A percentile compares a stretch with the other conserved stretches of the same genome.
Evolutionary conservation across 148 eudicot genomes (phyloP).

Genomic region (Persicaria tinctoria): DNA sequence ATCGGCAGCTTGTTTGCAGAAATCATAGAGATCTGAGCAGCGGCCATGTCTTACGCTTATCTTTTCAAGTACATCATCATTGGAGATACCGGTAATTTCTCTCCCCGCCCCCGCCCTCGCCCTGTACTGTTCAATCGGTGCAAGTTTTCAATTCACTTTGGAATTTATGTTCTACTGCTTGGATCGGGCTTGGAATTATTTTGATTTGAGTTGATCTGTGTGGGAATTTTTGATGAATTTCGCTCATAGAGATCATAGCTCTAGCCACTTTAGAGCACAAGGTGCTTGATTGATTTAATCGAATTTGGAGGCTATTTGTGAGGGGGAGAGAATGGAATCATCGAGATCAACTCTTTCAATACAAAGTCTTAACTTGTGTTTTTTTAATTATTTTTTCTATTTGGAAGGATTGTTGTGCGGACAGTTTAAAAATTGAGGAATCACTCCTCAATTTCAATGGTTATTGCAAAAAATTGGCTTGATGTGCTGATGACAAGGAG

Average conservation of each 20-base stretch:
- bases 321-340: not conserved
- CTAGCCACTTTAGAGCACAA: not conserved
- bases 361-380: not conserved
- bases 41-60: slow-evolving; percentile 23
- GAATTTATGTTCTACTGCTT: not conserved
- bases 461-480: no score
- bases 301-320: not conserved
- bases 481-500: no score
- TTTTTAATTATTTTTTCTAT: no score
- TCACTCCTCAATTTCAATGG: not conserved
- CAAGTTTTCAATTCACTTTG: slow-evolving; percentile 7
- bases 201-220: not conserved
- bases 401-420: not conserved
- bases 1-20: slow-evolving; percentile 6
- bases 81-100: slow-evolving; percentile 23
- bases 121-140: slow-evolving; percentile 5
- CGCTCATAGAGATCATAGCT: not conserved
- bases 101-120: no score
- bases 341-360: not conserved
- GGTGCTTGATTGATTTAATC: not conserved
- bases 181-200: not conserved
- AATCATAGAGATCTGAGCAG: slow-evolving; percentile 12
- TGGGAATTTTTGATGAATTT: not conserved
- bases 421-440: not conserved
- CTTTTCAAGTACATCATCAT: slow-evolving; percentile 25